Percentiles rank a stretch among this genome's conserved stretches.
Conservation (phyloP, 208 protist genomes). For the Leishmania martiniquensis region DNA sequence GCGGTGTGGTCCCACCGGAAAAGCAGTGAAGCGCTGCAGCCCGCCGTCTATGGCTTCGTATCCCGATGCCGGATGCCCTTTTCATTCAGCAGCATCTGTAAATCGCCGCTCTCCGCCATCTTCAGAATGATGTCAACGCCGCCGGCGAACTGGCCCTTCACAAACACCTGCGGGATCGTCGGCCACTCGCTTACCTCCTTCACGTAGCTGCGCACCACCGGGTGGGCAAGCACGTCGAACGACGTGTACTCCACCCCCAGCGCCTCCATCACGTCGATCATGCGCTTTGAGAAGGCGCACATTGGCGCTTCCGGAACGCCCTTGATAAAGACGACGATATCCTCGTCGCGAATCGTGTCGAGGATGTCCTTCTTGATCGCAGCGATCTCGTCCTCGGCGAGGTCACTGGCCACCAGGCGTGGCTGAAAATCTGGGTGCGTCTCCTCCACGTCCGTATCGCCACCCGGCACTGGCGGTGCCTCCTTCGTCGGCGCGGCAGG, state of each 20-base stretch:
- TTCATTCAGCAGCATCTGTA: constrained; percentile 85
- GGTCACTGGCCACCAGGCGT: constrained; percentile 61
- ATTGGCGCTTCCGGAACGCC: constrained; percentile 94
- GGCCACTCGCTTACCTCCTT: constrained; percentile 97
- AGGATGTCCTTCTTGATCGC: constrained; percentile 91
- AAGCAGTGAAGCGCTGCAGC: not conserved
- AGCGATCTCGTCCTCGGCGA: constrained; percentile 78
- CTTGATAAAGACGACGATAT: constrained; percentile 97
- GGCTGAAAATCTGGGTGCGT: constrained; percentile 91
- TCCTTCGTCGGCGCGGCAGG: not conserved
- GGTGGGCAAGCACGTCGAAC: constrained; percentile 94
- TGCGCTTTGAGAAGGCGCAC: constrained; percentile 96
- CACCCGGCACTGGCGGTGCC: constrained; percentile 24
- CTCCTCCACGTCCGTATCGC: constrained; percentile 71
- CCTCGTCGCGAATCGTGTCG: constrained; percentile 89
- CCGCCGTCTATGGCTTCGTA: constrained; percentile 14
- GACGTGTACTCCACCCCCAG: constrained; percentile 93
- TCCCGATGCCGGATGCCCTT: constrained; percentile 82
- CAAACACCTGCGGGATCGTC: constrained; percentile 97
- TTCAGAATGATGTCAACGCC: constrained; percentile 94
- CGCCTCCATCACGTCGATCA: constrained; percentile 92
- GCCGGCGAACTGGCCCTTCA: constrained; percentile 96
- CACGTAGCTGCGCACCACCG: constrained; percentile 91
- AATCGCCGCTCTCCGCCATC: constrained; percentile 86
- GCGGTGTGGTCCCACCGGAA: too few species aligned